Base-by-base conservation (phyloP, 2,329 filamentous ascomycete species). In the Tolypocladium cylindrosporum region DNA sequence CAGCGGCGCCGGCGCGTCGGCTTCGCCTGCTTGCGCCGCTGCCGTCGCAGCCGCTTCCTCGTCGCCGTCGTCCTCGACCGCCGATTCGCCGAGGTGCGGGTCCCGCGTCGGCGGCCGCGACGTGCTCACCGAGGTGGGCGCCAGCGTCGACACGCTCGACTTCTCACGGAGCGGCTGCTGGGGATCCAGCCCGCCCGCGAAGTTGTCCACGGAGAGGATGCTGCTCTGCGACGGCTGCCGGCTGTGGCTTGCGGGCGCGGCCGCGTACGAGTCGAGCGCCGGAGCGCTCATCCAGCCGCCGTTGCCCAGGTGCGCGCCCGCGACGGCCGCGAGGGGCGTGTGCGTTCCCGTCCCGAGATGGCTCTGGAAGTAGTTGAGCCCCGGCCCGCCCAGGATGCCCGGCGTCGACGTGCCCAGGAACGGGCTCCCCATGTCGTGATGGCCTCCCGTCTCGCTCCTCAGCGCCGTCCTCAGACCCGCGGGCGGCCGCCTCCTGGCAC, bases 291-390 rank as follows among this genome's bases (percentile, higher is more conserved):
- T 69, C 72, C 72, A 75, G 62, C 64, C 68, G 61, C 65, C 68
- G 64, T 68, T 71, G 34, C 69, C 69, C 52, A 73, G 65, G 52
- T 76, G 75, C 34, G 87, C 88, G 45, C 89, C 88, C 24, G 89
- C 89, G 54, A 92, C 87, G 55, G 89, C 89, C 8, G 90, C 89
- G 37, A 93, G 79, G 50, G 90, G 90, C 34, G 90, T 93, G 61
- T 90, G 87, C 14, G 88, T 85, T 34, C 90, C 90, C 54, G 88
- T 89, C 10, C 85, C 83, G 5, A 93, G 78, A 63, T 91, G 89
- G 21, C 88, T 84, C 69, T 92, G 89, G 67, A 94, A 93, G 71
- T 93, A 94, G 69, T 87, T 87, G 65, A 93, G 79, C 64, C 90
- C 91, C 13, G 88, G 87, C 37, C 87, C 88, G 58, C 89, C 88